Evolutionary conservation across 768 basidiomycete species (phyloP), one percentile per base, ranked within the genome.

Genomic region (Hericium rajendrae): DNA sequence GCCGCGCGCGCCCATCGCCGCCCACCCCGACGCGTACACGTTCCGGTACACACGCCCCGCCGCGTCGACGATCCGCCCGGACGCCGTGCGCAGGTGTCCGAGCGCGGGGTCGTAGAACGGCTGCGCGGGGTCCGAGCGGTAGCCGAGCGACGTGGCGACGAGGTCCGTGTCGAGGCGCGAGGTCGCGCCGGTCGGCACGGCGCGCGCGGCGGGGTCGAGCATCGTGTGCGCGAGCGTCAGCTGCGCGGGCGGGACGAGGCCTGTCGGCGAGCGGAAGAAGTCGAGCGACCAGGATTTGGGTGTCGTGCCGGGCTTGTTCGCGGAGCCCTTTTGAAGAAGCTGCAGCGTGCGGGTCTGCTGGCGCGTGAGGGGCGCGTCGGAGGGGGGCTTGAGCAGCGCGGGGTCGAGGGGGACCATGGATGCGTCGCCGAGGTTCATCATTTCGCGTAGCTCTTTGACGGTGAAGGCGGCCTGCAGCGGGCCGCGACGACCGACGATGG

Each of bases 1-100:
- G 10, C 94, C 94, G 54, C 82, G 85, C 0, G 97, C 94, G 38
- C 95, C 95, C 3, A 81, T 84, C 2, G 91, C 86, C 2, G 91
- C 86, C 97, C 97, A 99, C 10, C 95, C 95, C 1, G 90, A 86
- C 1, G 91, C 87, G 67, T 97, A 99, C n/a, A 94, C 75, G 57
- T 81, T 82, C 39, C 74, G 76, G 39, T 85, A 62, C 16, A 68
- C 55, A 2, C 64, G 64, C 11, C 71, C 68, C 4, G 61, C 61
- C 3, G 68, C 62, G 11, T 73, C 72, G 26, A 80, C 64, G 8
- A 89, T 72, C 12, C 83, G 76, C 4, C 81, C 81, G 6, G 70
- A 69, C 2, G 69, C 60, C 1, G 79, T 78, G n/a, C 82, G 79
- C 13, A 89, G 71, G 62, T 83, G 84, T 2, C 78, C 71, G 3